These are phyloP conservation scores for Capronia epimyces DNA, from an alignment of 2,329 filamentous ascomycete species.

Conservation along the genomic window DNA sequence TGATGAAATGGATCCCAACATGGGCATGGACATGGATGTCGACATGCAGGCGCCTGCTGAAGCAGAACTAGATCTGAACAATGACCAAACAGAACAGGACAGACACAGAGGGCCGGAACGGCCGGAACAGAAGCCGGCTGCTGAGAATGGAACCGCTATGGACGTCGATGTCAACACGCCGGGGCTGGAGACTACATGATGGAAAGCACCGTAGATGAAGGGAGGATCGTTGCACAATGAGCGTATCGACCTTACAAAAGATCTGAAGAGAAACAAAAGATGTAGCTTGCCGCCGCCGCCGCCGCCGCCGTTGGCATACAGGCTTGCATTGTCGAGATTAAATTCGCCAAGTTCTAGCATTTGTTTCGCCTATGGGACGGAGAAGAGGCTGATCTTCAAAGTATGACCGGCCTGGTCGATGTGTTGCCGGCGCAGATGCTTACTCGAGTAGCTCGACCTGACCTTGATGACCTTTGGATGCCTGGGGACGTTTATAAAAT, in stretches of 20 bases:
- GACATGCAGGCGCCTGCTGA: not conserved
- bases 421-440: not conserved
- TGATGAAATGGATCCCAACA: slow-evolving; percentile 14
- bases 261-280: no score
- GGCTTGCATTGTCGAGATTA: no score
- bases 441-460: not conserved
- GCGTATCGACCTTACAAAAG: no score
- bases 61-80: not conserved
- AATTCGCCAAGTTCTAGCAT: no score
- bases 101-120: not conserved
- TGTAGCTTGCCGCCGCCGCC: no score
- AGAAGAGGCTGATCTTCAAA: not conserved
- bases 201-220: not conserved
- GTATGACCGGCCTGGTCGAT: not conserved
- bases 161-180: not conserved
- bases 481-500: slow-evolving; percentile 4
- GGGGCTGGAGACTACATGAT: not conserved
- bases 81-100: not conserved
- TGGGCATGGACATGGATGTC: slow-evolving; percentile 9
- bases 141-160: not conserved
- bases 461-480: slow-evolving; percentile 6
- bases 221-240: no score
- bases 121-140: not conserved
- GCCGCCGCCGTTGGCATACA: no score
- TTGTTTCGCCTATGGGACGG: no score